phyloP scores from a whole-genome alignment of 306 rosid genomes.

The Begonia peltatifolia region DNA sequence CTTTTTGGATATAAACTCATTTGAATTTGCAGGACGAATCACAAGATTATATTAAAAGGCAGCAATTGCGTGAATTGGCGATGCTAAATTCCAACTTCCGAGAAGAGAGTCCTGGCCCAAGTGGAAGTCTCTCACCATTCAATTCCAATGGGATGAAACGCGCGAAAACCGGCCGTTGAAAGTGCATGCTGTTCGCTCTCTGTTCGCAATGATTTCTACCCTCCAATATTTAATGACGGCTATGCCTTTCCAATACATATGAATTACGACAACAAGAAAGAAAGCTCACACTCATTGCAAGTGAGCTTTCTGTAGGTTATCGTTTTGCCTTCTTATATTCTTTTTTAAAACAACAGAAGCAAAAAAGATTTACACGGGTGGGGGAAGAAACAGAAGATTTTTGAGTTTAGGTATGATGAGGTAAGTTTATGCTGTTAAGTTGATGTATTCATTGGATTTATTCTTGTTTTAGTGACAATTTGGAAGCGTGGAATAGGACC shows the following conservation, averaged over 20 bases:
- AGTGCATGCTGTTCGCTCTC: background rate
- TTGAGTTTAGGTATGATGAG: conserved; percentile 14
- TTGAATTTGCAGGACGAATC: conserved; percentile 68
- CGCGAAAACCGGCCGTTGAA: conserved; percentile 79
- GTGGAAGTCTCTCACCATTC: conserved; percentile 86
- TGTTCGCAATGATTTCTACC: background rate
- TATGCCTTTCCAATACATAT: conserved; percentile 3
- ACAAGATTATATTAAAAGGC: conserved; percentile 77
- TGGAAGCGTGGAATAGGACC: conserved; percentile 17
- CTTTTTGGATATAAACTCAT: conserved; percentile 7
- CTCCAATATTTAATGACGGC: conserved; percentile 1
- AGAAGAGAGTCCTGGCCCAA: conserved; percentile 90
- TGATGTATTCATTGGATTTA: conserved; percentile 89
- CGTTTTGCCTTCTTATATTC: background rate
- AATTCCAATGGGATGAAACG: conserved; percentile 93
- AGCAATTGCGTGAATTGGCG: conserved; percentile 80
- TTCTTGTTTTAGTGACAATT: conserved; percentile 65
- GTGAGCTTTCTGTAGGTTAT: background rate
- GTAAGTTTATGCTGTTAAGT: conserved; percentile 31
- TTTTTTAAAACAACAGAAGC: background rate
- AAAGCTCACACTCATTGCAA: background rate
- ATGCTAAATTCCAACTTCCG: conserved; percentile 75
- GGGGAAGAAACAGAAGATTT: background rate
- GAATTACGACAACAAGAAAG: background rate
- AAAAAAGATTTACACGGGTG: background rate